Base-by-base conservation (phyloP, 306 rosid species). In the Betula pendula region DNA sequence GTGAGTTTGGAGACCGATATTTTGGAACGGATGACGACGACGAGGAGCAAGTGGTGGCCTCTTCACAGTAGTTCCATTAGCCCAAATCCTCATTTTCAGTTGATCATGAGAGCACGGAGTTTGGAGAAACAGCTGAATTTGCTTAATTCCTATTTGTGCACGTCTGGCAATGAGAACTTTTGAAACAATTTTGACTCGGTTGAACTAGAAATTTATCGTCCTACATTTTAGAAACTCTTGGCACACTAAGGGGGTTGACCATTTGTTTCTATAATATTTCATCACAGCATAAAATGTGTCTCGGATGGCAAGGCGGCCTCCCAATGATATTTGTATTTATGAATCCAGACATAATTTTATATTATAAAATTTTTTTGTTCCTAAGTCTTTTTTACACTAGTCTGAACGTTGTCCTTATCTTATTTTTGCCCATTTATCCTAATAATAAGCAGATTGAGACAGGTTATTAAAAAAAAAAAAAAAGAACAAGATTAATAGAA, bases 1-100 rank as follows among this genome's bases (percentile, higher is more conserved):
- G 98, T 2, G 99, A 96, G 86, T 96, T 96, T 81, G 99, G 99
- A 63, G 99, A 96, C 87, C 71, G 98, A 20, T 96, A 96, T 80
- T 96, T 96, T 72, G 99, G 99, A 85, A 96, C 99, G 2, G 99
- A 96, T 75, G 98, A 95, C 49, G 97, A 91, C 11, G 91, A 88
- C 48, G 87, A 77, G 82, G 87, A 77, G 82, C 87, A 70, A 73
- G 83, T 80, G 81, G 85, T 79, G 79, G 55, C 78, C 81, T 76
- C 86, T 47, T 81, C 83, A 29, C 50, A 77, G 82, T 85, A 89
- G 79, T 81, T 71, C 71, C 77, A 68, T 31, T 31, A 60, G 78
- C 58, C 76, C 82, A 78, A 66, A 48, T 71, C 81, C 80, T 53
- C 73, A 13, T 70, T 76, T 79, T 73, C 22, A 78, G 62, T 79